Conservation (phyloP, 176 grass and related monocot genomes). For the Ensete glaucum region DNA sequence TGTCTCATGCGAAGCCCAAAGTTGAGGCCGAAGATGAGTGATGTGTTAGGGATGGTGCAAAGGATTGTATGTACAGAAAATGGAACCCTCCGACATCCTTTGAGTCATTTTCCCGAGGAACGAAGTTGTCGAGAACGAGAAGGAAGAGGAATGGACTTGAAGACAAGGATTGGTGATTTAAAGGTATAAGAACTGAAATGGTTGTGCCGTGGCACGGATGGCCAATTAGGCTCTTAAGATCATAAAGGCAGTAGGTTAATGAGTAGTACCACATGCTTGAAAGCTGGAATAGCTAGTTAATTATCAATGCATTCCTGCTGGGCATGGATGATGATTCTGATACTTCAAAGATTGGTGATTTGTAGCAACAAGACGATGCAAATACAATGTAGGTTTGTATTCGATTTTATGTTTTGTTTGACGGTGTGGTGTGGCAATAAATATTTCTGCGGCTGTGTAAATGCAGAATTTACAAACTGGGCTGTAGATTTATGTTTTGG, state of each 20-base stretch:
- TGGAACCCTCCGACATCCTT: slow-evolving; percentile 38
- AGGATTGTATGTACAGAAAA: slow-evolving; percentile 51
- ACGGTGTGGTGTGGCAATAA: too few relatives aligned
- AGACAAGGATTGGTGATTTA: slow-evolving; percentile 42
- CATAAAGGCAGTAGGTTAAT: slow-evolving; percentile 31
- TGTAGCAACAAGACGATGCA: too few relatives aligned
- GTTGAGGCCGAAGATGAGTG: slow-evolving; percentile 78
- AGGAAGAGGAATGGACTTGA: slow-evolving; percentile 42
- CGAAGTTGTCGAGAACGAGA: slow-evolving; percentile 29
- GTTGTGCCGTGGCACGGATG: slow-evolving; percentile 49
- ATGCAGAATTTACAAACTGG: too few relatives aligned
- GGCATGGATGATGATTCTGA: too few relatives aligned
- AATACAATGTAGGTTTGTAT: too few relatives aligned
- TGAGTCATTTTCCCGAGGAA: slow-evolving; percentile 27
- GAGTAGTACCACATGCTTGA: too few relatives aligned
- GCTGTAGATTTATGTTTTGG: too few relatives aligned
- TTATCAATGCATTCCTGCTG: too few relatives aligned
- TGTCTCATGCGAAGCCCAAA: slow-evolving; percentile 60
- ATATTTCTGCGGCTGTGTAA: too few relatives aligned
- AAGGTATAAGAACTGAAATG: slow-evolving; percentile 54
- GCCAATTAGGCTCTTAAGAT: slow-evolving; percentile 71
- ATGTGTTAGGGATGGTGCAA: slow-evolving; percentile 79
- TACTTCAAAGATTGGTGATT: too few relatives aligned
- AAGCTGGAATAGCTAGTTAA: too few relatives aligned
- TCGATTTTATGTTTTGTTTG: too few relatives aligned